These are phyloP conservation scores for Magnolia kwangsiensis DNA, from an alignment of 164 flowering plant genomes.

Conservation along the genomic window DNA sequence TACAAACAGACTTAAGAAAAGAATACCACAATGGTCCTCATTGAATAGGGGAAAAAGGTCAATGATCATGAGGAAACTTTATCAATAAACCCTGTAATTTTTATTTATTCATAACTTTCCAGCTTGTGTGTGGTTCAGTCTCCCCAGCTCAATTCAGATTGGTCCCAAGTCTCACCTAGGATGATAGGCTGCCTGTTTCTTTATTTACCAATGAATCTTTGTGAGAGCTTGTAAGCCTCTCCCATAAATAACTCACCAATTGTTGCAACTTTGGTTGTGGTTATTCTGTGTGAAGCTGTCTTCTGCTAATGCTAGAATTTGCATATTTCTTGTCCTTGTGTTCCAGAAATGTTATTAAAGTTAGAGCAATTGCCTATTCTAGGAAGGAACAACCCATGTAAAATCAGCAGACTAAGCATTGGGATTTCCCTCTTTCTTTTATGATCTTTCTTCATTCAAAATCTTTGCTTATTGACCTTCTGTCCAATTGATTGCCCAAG, in stretches of 20 bases:
- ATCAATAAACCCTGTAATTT: too few species aligned
- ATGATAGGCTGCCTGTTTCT: background rate
- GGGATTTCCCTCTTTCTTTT: background rate
- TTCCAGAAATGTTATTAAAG: background rate
- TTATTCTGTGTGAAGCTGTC: background rate
- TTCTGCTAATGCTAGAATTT: background rate
- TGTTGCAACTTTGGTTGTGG: background rate
- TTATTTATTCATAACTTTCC: background rate
- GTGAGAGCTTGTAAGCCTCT: background rate
- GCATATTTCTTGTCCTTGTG: background rate
- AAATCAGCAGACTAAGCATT: background rate
- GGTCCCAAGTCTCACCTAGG: background rate
- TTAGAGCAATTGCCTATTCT: background rate
- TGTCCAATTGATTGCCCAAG: too few species aligned
- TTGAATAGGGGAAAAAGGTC: too few species aligned
- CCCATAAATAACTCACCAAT: background rate
- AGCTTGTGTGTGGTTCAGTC: background rate
- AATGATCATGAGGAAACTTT: too few species aligned
- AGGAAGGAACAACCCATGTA: background rate
- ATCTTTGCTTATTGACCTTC: too few species aligned
- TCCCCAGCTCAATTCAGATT: conserved; percentile 1
- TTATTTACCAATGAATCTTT: background rate
- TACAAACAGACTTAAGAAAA: too few species aligned
- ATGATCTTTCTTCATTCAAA: too few species aligned
- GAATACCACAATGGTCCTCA: too few species aligned